Percentiles rank a stretch among this genome's conserved stretches.
Evolutionary conservation across 2,329 filamentous ascomycete genomes (phyloP).

Genomic region (Cladophialophora yegresii): DNA sequence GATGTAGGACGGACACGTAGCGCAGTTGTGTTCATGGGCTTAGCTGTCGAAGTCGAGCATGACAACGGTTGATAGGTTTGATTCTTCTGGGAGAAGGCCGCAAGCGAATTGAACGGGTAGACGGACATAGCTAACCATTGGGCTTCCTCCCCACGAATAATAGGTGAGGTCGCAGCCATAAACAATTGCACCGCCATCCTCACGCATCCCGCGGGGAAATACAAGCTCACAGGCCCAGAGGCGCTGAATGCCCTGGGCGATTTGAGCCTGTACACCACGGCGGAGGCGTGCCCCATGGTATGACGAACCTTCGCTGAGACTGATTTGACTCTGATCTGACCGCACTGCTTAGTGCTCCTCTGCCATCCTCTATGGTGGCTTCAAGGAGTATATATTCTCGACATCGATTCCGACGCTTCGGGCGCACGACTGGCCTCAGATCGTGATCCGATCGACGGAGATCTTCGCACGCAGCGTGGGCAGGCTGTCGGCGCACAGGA

Average conservation of each 20-base stretch:
- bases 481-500: slow-evolving; percentile 38
- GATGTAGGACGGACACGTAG: too few relatives aligned
- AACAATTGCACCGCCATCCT: slow-evolving; percentile 56
- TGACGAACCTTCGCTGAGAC: neutral
- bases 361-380: slow-evolving; percentile 59
- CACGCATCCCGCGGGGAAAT: slow-evolving; percentile 46
- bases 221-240: slow-evolving; percentile 47
- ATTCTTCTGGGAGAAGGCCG: neutral
- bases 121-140: neutral
- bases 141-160: neutral
- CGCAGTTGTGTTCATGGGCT: too few relatives aligned
- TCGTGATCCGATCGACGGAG: slow-evolving; percentile 50
- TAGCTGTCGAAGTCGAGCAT: too few relatives aligned
- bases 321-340: neutral
- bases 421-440: slow-evolving; percentile 55
- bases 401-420: slow-evolving; percentile 54
- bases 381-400: slow-evolving; percentile 59
- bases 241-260: slow-evolving; percentile 51
- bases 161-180: slow-evolving; percentile 59
- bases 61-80: too few relatives aligned
- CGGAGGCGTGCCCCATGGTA: slow-evolving; percentile 59
- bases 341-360: slow-evolving; percentile 51
- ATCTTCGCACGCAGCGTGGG: slow-evolving; percentile 47
- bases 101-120: neutral
- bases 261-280: slow-evolving; percentile 59